Evolutionary conservation across 2,329 filamentous ascomycete species (phyloP).

Genomic region (Thelonectria olida): DNA sequence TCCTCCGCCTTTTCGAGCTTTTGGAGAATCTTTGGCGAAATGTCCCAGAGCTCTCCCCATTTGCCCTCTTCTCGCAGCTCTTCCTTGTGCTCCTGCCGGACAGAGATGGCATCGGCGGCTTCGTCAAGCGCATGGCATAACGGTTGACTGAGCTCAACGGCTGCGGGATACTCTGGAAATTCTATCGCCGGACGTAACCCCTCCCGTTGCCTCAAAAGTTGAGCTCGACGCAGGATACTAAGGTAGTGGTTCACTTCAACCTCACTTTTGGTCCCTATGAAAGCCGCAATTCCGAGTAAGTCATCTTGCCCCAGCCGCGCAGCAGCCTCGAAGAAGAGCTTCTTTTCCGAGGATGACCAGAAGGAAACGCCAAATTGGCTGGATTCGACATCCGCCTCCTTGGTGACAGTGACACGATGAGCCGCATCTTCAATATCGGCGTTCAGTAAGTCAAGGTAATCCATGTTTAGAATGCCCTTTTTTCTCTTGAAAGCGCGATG

Average conservation of each 20-base stretch:
- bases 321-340: conserved; percentile 72
- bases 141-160: conserved; percentile 73
- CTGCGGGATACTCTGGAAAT: conserved; percentile 72
- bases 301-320: conserved; percentile 71
- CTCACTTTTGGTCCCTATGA: conserved; percentile 76
- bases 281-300: conserved; percentile 67
- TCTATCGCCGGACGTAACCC: conserved; percentile 46
- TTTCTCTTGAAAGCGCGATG: conserved; percentile 55
- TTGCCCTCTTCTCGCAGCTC: conserved; percentile 65
- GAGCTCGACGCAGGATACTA: conserved; percentile 63
- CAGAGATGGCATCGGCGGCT: conserved; percentile 72
- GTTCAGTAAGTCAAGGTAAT: conserved; percentile 64
- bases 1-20: conserved; percentile 38
- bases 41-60: conserved; percentile 73
- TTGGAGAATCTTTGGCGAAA: conserved; percentile 56
- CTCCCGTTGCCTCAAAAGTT: conserved; percentile 52
- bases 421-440: conserved; percentile 65
- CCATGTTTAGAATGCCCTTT: conserved; percentile 52
- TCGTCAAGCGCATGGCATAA: conserved; percentile 74
- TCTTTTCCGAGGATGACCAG: conserved; percentile 80
- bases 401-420: conserved; percentile 44
- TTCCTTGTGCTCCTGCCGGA: conserved; percentile 72
- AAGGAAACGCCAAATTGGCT: conserved; percentile 73
- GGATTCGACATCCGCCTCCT: conserved; percentile 45
- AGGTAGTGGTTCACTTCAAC: conserved; percentile 79